Evolutionary conservation across 2,329 filamentous ascomycete species (phyloP).

Genomic region (Rugonectria rugulosa): DNA sequence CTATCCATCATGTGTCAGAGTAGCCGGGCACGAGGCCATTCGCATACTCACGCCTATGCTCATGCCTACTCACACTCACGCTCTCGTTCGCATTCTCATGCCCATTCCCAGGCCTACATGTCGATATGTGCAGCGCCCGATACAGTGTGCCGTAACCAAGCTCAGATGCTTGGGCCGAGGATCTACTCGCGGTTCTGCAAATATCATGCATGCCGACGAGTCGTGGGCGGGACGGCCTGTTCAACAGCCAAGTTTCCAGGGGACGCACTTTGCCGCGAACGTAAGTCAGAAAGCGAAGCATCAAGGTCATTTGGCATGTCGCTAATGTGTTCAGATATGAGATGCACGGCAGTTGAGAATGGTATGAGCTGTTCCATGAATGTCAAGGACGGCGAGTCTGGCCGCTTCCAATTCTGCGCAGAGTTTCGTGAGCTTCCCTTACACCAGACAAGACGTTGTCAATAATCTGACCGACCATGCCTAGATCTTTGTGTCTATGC

Average conservation of each 20-base stretch:
- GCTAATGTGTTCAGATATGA: slow-evolving; percentile 30
- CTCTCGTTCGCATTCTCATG: neutral
- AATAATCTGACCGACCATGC: neutral
- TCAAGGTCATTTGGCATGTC: neutral
- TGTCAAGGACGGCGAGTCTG: slow-evolving; percentile 29
- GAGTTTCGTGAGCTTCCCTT: slow-evolving; percentile 34
- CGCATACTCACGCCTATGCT: no score
- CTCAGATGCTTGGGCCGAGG: slow-evolving; percentile 21
- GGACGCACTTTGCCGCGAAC: slow-evolving; percentile 33
- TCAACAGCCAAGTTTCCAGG: slow-evolving; percentile 30
- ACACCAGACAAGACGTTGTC: neutral
- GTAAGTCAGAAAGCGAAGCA: slow-evolving; percentile 30
- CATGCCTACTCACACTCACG: neutral
- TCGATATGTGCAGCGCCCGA: slow-evolving; percentile 32
- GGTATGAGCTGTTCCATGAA: slow-evolving; percentile 32
- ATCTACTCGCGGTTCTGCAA: slow-evolving; percentile 33
- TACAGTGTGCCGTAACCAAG: slow-evolving; percentile 31
- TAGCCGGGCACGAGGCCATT: neutral
- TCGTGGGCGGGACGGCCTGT: slow-evolving; percentile 34
- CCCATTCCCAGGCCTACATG: neutral
- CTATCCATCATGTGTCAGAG: neutral
- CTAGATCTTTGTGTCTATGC: slow-evolving; percentile 40
- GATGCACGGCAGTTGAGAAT: slow-evolving; percentile 34
- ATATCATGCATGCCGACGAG: slow-evolving; percentile 36
- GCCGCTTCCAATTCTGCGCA: slow-evolving; percentile 31